Evolutionary conservation across 495 filamentous ascomycete species (phyloP).

Genomic region (Saxophila tyrrhenica): DNA sequence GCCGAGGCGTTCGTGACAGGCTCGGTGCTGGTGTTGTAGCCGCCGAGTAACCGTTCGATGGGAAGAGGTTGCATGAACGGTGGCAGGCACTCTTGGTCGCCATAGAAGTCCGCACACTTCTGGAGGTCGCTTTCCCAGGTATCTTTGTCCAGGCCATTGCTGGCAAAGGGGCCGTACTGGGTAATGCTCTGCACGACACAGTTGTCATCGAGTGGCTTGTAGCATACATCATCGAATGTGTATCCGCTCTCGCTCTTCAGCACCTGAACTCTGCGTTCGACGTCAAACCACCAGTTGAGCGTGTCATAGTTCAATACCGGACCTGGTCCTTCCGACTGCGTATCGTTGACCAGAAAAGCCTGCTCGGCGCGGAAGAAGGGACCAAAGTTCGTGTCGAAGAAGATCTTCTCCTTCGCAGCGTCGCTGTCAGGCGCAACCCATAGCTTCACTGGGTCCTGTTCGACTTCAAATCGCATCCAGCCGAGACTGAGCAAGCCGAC

Average conservation of each 20-base stretch:
- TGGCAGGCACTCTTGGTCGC: conserved; percentile 59
- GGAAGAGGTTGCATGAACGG: conserved; percentile 76
- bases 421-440: conserved; percentile 92
- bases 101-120: conserved; percentile 61
- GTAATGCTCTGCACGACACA: conserved; percentile 89
- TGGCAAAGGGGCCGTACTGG: conserved; percentile 55
- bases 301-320: conserved; percentile 82
- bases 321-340: conserved; percentile 45
- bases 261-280: conserved; percentile 61
- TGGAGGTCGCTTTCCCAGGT: conserved; percentile 59
- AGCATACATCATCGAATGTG: conserved; percentile 75
- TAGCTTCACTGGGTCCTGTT: conserved; percentile 77
- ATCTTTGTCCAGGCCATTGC: conserved; percentile 43
- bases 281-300: conserved; percentile 84
- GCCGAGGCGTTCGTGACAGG: conserved; percentile 63
- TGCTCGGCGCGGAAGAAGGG: conserved; percentile 94
- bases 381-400: conserved; percentile 91
- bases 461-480: conserved; percentile 75
- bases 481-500: conserved; percentile 70
- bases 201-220: conserved; percentile 78
- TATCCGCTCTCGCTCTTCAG: conserved; percentile 57
- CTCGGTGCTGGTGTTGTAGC: conserved; percentile 42
- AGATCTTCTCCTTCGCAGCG: conserved; percentile 84
- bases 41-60: conserved; percentile 76
- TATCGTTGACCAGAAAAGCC: conserved; percentile 87